phyloP scores from a whole-genome alignment of 179 eudicot species.

The Actinidia arguta region DNA sequence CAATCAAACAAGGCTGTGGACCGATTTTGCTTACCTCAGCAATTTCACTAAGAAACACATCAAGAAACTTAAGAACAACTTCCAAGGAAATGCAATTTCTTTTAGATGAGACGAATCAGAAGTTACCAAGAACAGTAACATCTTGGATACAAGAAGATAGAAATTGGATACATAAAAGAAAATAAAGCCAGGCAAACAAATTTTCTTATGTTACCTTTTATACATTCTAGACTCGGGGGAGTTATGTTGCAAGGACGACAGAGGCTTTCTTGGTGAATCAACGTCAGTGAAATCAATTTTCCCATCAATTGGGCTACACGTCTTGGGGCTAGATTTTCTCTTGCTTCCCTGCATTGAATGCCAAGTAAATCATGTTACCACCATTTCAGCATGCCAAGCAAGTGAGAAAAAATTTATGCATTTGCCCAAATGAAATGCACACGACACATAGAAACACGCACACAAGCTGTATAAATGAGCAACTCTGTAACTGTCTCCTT shows the following conservation, averaged over 20 bases:
- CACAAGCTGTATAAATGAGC: too few relatives aligned
- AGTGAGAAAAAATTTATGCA: not conserved
- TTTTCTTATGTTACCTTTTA: conserved; percentile 33
- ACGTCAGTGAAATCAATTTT: conserved; percentile 56
- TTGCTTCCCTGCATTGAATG: conserved; percentile 59
- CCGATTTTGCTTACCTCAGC: too few relatives aligned
- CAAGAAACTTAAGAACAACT: too few relatives aligned
- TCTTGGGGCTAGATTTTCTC: conserved; percentile 69
- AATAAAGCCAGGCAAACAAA: not conserved
- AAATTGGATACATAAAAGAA: not conserved
- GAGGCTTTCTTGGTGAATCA: conserved; percentile 62
- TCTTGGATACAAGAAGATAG: conserved; percentile 7
- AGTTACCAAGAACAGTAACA: conserved; percentile 19
- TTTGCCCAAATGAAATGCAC: not conserved
- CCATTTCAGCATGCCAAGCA: not conserved
- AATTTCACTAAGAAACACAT: too few relatives aligned
- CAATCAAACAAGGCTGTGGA: too few relatives aligned
- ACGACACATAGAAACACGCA: too few relatives aligned
- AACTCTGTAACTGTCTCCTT: not conserved
- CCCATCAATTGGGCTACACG: conserved; percentile 56
- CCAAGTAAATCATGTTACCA: conserved; percentile 12
- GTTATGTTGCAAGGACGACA: conserved; percentile 59
- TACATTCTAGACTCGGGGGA: conserved; percentile 53
- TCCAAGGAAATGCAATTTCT: not conserved
- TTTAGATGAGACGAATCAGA: conserved; percentile 1